These are phyloP conservation scores for Epithele typhae DNA, from an alignment of 768 basidiomycete species.

Conservation along the genomic window DNA sequence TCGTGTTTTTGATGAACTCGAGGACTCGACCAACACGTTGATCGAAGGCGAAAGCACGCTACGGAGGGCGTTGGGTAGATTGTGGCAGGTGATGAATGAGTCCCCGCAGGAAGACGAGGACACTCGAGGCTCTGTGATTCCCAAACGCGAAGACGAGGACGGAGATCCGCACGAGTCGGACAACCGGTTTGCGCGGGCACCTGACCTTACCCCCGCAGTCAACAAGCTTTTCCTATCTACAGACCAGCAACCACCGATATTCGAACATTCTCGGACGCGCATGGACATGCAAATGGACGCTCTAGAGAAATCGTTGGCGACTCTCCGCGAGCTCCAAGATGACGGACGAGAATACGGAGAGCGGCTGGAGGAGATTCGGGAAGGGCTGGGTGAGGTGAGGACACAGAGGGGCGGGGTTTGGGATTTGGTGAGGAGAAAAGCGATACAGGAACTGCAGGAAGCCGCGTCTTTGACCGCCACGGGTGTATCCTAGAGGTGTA, in stretches of 20 bases:
- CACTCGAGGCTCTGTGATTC: conserved; percentile 41
- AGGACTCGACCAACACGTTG: conserved; percentile 75
- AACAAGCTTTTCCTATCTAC: conserved; percentile 65
- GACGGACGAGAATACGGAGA: conserved; percentile 87
- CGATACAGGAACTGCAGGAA: conserved; percentile 71
- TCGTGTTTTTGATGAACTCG: conserved; percentile 70
- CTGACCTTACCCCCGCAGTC: conserved; percentile 58
- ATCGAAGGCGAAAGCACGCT: conserved; percentile 79
- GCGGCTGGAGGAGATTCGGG: conserved; percentile 77
- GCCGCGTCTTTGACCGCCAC: conserved; percentile 35
- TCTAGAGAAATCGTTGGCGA: conserved; percentile 70
- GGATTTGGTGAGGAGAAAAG: conserved; percentile 70
- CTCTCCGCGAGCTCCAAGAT: conserved; percentile 77
- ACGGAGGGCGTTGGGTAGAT: conserved; percentile 67
- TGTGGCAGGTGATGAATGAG: conserved; percentile 81
- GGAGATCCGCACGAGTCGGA: conserved; percentile 34
- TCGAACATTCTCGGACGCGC: conserved; percentile 56
- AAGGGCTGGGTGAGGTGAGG: conserved; percentile 71
- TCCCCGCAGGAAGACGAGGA: conserved; percentile 36
- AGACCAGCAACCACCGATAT: conserved; percentile 24
- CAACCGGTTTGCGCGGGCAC: conserved; percentile 51
- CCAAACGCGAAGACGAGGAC: conserved; percentile 65
- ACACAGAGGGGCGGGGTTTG: conserved; percentile 71
- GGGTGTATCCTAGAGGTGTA: too few relatives aligned
- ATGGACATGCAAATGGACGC: conserved; percentile 65